Conservation (phyloP, 176 grass and related monocot genomes). For the Rhynchospora pubera region DNA sequence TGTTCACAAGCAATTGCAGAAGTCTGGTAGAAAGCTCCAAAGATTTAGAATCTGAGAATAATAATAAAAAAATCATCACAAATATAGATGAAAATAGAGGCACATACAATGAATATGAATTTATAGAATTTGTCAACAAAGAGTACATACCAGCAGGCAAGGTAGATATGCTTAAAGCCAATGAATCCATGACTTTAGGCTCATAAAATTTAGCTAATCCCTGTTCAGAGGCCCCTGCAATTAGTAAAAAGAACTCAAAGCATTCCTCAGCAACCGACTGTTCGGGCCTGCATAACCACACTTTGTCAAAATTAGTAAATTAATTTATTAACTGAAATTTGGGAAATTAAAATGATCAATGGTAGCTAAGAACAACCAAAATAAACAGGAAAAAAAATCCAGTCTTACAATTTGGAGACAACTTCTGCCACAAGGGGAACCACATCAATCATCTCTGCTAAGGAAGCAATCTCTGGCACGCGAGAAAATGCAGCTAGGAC, state of each 20-base stretch:
- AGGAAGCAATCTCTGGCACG: slow-evolving; percentile 54
- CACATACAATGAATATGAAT: slow-evolving; percentile 4
- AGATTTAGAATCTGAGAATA: slow-evolving; percentile 51
- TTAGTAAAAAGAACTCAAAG: slow-evolving; percentile 70
- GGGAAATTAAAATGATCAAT: not conserved
- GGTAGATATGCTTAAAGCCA: slow-evolving; percentile 47
- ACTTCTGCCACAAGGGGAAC: slow-evolving; percentile 64
- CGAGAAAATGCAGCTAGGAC: slow-evolving; percentile 64
- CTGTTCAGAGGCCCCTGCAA: slow-evolving; percentile 53
- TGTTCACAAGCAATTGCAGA: slow-evolving; percentile 51
- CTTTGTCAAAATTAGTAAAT: slow-evolving; percentile 24
- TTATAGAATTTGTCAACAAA: not conserved
- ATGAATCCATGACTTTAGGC: slow-evolving; percentile 51
- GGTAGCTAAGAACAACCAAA: not conserved
- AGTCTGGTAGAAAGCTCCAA: slow-evolving; percentile 59
- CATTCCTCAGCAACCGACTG: slow-evolving; percentile 68
- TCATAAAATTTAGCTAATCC: slow-evolving; percentile 61
- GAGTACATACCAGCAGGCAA: slow-evolving; percentile 54
- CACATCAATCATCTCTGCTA: slow-evolving; percentile 44
- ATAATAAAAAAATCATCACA: not conserved
- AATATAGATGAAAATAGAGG: not conserved
- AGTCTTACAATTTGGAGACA: slow-evolving; percentile 54
- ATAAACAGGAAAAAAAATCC: not conserved
- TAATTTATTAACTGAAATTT: slow-evolving; percentile 6
- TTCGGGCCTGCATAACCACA: slow-evolving; percentile 51